Percentiles rank a stretch among this genome's conserved stretches.
Evolutionary conservation across 306 rosid genomes (phyloP).

Genomic region (Mimosa pudica): DNA sequence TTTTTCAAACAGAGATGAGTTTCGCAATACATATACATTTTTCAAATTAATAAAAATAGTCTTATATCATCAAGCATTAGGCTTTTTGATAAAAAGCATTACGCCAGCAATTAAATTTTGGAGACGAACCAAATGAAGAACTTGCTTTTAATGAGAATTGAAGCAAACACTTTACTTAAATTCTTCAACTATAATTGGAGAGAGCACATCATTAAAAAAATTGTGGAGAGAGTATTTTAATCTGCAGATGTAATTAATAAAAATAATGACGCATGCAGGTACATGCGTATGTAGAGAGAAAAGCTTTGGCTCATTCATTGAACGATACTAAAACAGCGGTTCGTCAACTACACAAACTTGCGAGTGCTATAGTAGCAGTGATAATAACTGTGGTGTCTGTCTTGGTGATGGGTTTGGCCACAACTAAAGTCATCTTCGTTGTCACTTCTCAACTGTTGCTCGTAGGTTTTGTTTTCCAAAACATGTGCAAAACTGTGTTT

Average conservation of each 20-base stretch:
- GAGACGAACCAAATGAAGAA: too few relatives aligned
- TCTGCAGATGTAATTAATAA: neutral
- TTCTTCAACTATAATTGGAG: too few relatives aligned
- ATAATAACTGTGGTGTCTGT: constrained; percentile 19
- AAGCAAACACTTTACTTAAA: too few relatives aligned
- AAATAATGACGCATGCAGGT: neutral
- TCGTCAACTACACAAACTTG: constrained; percentile 28
- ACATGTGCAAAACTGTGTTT: constrained; percentile 30
- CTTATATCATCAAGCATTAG: too few relatives aligned
- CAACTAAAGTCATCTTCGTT: constrained; percentile 18
- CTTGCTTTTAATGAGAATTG: too few relatives aligned
- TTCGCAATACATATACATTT: neutral
- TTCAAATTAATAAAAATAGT: too few relatives aligned
- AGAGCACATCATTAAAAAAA: neutral
- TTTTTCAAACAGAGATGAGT: neutral
- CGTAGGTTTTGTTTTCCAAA: constrained; percentile 25
- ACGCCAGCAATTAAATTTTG: too few relatives aligned
- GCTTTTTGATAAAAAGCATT: too few relatives aligned
- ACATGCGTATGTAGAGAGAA: constrained; percentile 27
- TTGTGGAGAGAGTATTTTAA: too few relatives aligned
- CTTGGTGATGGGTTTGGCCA: constrained; percentile 34
- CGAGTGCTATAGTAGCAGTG: constrained; percentile 21
- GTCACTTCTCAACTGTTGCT: constrained; percentile 27
- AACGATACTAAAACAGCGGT: constrained; percentile 35
- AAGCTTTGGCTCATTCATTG: constrained; percentile 30